A percentile compares a stretch with the other conserved stretches of the same genome.
These are phyloP conservation scores for Oryza rufipogon DNA, from an alignment of 176 grass and related monocot species.

Conservation along the genomic window DNA sequence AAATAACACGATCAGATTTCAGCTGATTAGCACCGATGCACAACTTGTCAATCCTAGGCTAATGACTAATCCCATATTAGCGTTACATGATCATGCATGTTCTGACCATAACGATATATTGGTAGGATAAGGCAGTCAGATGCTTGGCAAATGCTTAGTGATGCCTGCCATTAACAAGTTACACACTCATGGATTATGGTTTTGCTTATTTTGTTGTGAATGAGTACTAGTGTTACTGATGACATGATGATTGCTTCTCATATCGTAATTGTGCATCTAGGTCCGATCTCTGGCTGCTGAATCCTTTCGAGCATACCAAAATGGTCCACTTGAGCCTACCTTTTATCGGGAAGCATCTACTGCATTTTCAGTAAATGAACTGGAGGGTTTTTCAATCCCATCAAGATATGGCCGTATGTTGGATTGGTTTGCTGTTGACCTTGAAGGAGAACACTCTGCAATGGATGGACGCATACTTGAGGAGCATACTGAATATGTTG, in stretches of 20 bases:
- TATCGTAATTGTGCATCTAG: constrained; percentile 49
- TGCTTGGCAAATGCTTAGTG: neutral
- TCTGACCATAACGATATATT: constrained; percentile 10
- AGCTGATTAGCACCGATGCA: neutral
- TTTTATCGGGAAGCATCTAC: constrained; percentile 83
- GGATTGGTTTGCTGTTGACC: constrained; percentile 96
- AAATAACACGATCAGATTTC: neutral
- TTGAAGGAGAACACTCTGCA: constrained; percentile 97
- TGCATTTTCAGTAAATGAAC: constrained; percentile 39
- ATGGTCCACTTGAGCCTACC: constrained; percentile 74
- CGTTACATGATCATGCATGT: neutral
- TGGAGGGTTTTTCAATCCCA: constrained; percentile 62
- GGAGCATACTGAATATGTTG: constrained; percentile 96
- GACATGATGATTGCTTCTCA: neutral
- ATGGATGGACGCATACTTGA: constrained; percentile 96
- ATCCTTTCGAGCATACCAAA: constrained; percentile 87
- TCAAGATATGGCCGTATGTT: constrained; percentile 62
- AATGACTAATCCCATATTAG: neutral
- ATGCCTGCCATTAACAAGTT: neutral
- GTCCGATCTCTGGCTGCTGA: constrained; percentile 91
- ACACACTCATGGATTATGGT: neutral
- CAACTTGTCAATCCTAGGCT: neutral
- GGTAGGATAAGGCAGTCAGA: constrained; percentile 5
- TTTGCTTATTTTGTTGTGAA: constrained; percentile 32
- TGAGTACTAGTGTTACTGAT: constrained; percentile 26